Evolutionary conservation across 257 asterid genomes (phyloP), one percentile per base, ranked within the genome.

Genomic region (Ballota nigra): DNA sequence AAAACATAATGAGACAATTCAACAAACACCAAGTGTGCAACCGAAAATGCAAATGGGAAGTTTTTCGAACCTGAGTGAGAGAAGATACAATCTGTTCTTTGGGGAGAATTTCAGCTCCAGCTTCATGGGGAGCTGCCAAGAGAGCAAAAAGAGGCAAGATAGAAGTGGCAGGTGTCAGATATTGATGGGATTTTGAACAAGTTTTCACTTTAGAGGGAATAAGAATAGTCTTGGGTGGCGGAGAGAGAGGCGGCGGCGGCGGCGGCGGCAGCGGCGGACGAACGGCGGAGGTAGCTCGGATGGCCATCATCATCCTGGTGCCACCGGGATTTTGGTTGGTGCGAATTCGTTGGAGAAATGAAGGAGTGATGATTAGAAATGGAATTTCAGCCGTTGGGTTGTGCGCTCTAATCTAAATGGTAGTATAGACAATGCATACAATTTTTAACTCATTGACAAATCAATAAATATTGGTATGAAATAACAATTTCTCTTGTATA

Each of bases 61-160:
- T 10, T 10, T 36, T 20, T 15, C 72, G 16, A 34, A 91, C 98
- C 97, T 91, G 92, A 74, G 89, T 78, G 68, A 94, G 86, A 68
- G 99, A 89, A 68, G 98, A 91, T 45, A 91, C 85, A 41, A 94
- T 86, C 68, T 94, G 90, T 49, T 91, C 97, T 80, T 89, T 91
- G 55, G 96, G 89, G n/a, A 91, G 60, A 66, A 76, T 79, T 58
- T 88, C 76, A 73, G 97, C 98, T 57, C 77, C 80, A 68, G 93
- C 96, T 70, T 88, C 96, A 76, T 22, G 4, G 1, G 95, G 89
- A 66, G 84, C 80, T 8, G 87, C 78, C 64, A 87, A 79, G 56
- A 87, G 77, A 15, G 91, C 80, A 69, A 89, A 80, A 5, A 94
- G 86, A 61, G 95, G 94, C 33, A 86, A 75, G 23, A 88, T 63